phyloP scores from a whole-genome alignment of 2,329 filamentous ascomycete genomes.

The Xylariaceae sp. region DNA sequence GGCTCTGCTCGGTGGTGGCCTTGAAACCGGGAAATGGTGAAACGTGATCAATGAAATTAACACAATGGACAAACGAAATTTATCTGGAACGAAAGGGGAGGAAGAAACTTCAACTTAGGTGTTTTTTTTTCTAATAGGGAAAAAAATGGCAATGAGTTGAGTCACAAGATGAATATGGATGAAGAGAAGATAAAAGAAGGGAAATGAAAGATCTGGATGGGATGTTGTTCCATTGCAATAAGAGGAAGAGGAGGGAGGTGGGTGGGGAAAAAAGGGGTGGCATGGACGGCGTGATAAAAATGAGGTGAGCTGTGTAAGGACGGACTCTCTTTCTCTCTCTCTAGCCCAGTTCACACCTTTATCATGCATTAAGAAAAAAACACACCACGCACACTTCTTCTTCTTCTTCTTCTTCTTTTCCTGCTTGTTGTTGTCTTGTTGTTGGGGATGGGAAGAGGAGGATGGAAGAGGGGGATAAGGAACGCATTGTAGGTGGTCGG shows the following conservation, averaged over 20 bases:
- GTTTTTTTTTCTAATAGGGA: neutral
- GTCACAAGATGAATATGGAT: conserved; percentile 3
- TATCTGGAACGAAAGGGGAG: neutral
- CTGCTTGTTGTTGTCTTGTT: neutral
- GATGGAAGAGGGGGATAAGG: neutral
- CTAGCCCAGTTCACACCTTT: too few relatives aligned
- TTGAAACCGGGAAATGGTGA: neutral
- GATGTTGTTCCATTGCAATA: neutral
- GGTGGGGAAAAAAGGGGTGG: neutral
- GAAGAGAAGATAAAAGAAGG: neutral
- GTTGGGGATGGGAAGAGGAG: neutral
- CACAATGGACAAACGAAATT: neutral
- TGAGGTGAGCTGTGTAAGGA: too few relatives aligned
- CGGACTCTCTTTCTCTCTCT: too few relatives aligned
- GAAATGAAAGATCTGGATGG: too few relatives aligned
- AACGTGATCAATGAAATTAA: neutral
- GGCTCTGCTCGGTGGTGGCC: neutral
- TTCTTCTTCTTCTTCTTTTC: neutral
- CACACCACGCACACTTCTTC: conserved; percentile 1
- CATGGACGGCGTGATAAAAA: too few relatives aligned
- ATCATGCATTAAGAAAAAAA: neutral
- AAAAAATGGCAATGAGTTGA: neutral
- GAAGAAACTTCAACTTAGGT: neutral
- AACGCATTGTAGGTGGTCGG: neutral
- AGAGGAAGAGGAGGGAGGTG: neutral